Evolutionary conservation across 23 red algal genomes (phyloP).

Genomic region (Rhodosorus marinus): DNA sequence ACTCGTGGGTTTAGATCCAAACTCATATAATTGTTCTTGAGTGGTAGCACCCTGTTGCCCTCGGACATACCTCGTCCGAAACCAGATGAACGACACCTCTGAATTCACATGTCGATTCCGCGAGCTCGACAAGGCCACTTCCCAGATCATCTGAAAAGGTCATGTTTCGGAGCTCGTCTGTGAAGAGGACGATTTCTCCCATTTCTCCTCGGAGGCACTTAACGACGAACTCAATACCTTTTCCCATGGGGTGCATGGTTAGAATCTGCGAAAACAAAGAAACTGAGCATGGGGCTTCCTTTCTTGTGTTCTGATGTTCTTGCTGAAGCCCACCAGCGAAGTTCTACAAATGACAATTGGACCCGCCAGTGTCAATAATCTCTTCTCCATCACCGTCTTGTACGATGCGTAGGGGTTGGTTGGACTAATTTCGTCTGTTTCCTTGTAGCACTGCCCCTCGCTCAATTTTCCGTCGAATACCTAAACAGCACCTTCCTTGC

Average conservation of each 20-base stretch:
- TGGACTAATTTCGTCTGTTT: conserved; percentile 18
- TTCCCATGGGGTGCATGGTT: conserved; percentile 11
- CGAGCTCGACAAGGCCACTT: conserved; percentile 49
- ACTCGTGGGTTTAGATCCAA: no score
- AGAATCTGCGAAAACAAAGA: neutral
- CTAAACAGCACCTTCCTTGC: no score
- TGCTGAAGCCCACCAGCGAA: no score
- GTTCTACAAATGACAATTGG: no score
- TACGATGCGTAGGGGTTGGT: conserved; percentile 58
- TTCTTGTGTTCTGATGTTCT: no score
- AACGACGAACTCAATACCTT: conserved; percentile 50
- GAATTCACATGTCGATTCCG: no score
- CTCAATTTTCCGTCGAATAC: conserved; percentile 45
- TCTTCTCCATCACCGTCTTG: conserved; percentile 79
- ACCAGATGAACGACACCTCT: no score
- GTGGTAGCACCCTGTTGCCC: no score
- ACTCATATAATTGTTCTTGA: no score
- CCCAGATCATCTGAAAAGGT: conserved; percentile 78
- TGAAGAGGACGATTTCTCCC: conserved; percentile 59
- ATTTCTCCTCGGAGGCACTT: conserved; percentile 30
- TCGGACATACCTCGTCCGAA: no score
- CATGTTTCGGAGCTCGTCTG: conserved; percentile 90
- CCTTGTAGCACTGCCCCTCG: conserved; percentile 19
- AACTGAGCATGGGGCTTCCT: no score
- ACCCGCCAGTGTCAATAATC: conserved; percentile 2